Evolutionary conservation across 495 filamentous ascomycete genomes (phyloP), one percentile per base, ranked within the genome.

Genomic region (Aspergillus ellipticus): DNA sequence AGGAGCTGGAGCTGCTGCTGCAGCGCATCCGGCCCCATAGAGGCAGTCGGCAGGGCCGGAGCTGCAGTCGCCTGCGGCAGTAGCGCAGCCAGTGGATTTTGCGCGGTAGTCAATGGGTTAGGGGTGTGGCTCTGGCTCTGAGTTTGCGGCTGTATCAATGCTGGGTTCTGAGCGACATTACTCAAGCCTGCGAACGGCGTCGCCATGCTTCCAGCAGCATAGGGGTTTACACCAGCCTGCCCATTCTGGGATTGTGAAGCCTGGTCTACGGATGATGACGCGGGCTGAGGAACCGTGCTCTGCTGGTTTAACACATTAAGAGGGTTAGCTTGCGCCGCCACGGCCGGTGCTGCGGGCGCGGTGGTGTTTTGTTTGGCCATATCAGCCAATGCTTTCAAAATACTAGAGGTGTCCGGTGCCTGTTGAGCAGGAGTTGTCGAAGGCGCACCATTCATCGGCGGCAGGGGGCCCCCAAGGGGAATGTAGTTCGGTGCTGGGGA

Each of bases 321-420:
- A 53, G 79, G 68, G 66, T 71, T 83, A 66, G 69, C 60, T 42
- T 69, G 74, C 43, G 81, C 73, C 42, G 80, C 71, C 48, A 81
- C 64, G 55, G 67, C 72, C 20, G 79, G 69, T 53, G 69, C 79
- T 64, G 77, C 73, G 22, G 88, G 81, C 9, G 85, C 79, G 11
- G 82, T 72, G 51, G 85, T 80, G 68, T 88, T 93, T 68, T 91
- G 86, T 53, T 90, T 88, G 35, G 89, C 89, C 77, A 96, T 90
- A 61, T 89, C 89, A 43, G 89, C 89, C 55, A 96, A 80, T 28
- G 88, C 88, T 64, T 88, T 89, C 76, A 94, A 76, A 65, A 96
- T 92, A 56, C 80, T 81, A 19, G 84, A 83, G 20, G 86, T 88
- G 66, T 88, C 82, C 54, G 77, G 77, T 13, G 81, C 72, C 20